Evolutionary conservation across 441 rosid genomes (phyloP).

Genomic region (Mallotus repandus): DNA sequence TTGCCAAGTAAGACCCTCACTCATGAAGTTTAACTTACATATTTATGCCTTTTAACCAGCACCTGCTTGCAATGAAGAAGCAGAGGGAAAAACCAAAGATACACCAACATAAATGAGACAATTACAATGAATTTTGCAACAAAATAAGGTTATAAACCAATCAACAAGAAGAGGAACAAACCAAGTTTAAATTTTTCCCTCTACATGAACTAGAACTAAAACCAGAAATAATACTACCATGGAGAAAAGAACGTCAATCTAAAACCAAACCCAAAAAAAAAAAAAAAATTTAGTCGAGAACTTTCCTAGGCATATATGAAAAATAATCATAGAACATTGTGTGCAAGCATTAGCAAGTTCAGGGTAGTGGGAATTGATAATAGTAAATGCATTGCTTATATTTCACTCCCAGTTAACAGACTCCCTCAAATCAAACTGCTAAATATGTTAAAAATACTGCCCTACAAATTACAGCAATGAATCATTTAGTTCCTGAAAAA

Average conservation of each 20-base stretch:
- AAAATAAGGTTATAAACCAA: neutral
- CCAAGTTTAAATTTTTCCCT: neutral
- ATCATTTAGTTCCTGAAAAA: neutral
- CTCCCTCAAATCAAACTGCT: neutral
- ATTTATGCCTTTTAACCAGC: slow-evolving; percentile 4
- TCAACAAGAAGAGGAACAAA: neutral
- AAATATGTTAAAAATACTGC: slow-evolving; percentile 1
- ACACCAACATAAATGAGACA: neutral
- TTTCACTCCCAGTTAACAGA: neutral
- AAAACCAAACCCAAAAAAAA: neutral
- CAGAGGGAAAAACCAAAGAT: neutral
- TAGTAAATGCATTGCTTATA: neutral
- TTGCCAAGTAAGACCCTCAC: no score
- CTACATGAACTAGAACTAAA: neutral
- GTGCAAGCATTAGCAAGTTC: neutral
- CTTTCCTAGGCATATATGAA: neutral
- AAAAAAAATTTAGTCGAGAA: neutral
- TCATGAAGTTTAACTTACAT: neutral
- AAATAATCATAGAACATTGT: neutral
- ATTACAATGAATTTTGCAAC: neutral
- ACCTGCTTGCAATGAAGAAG: neutral
- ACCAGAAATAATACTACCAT: neutral
- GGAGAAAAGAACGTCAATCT: neutral
- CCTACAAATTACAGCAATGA: neutral
- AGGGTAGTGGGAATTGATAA: neutral